phyloP scores from a whole-genome alignment of 225 moss, liverwort and hornwort species.

The Marchantia polymorpha region DNA sequence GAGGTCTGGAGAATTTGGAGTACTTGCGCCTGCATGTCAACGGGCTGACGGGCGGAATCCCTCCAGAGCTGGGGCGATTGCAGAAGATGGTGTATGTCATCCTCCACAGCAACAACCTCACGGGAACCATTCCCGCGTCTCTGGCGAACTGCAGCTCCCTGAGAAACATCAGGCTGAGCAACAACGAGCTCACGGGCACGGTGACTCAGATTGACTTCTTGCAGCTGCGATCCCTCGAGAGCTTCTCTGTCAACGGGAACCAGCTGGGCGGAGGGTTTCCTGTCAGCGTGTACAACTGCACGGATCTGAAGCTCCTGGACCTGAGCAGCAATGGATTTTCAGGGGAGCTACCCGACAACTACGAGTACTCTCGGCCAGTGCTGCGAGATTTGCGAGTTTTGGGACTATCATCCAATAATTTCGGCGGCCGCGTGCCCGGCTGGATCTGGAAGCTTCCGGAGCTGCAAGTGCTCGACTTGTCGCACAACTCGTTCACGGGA shows the following conservation, averaged over 20 bases:
- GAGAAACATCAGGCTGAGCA: slow-evolving; percentile 6
- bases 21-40: slow-evolving; percentile 40
- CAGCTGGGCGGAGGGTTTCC: not conserved
- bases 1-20: slow-evolving; percentile 24
- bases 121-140: slow-evolving; percentile 31
- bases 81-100: slow-evolving; percentile 32
- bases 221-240: not conserved
- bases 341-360: not conserved
- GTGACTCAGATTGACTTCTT: not conserved
- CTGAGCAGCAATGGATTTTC: slow-evolving; percentile 40
- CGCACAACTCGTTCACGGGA: slow-evolving; percentile 42
- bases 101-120: slow-evolving; percentile 32
- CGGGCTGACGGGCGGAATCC: slow-evolving; percentile 49
- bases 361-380: no score
- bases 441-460: slow-evolving; percentile 33
- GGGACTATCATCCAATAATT: slow-evolving; percentile 16
- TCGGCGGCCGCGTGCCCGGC: slow-evolving; percentile 46
- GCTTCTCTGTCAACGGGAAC: slow-evolving; percentile 9
- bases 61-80: slow-evolving; percentile 42
- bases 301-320: slow-evolving; percentile 30
- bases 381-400: not conserved
- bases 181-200: not conserved
- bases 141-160: slow-evolving; percentile 36
- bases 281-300: not conserved
- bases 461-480: slow-evolving; percentile 52